A percentile compares a stretch with the other conserved stretches of the same genome.
Conservation (phyloP, 441 rosid genomes). For the Francoa sonchifolia region DNA sequence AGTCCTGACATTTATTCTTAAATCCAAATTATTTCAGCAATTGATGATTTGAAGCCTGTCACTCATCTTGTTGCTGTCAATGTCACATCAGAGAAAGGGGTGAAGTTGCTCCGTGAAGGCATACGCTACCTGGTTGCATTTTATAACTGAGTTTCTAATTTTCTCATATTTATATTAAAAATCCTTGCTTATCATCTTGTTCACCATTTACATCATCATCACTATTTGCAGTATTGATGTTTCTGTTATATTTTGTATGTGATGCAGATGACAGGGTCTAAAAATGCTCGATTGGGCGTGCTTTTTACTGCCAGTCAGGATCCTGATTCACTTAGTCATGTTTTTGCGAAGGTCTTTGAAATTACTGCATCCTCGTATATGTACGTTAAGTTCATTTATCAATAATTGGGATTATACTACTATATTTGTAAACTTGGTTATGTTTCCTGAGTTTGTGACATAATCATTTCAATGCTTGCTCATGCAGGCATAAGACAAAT, state of each 20-base stretch:
- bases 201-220: neutral
- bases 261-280: conserved; percentile 69
- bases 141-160: conserved; percentile 8
- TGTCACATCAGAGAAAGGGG: conserved; percentile 60
- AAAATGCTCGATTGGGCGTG: conserved; percentile 74
- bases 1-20: conserved; percentile 14
- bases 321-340: conserved; percentile 40
- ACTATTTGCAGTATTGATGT: conserved; percentile 8
- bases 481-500: conserved; percentile 64
- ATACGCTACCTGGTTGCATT: conserved; percentile 65
- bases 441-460: neutral
- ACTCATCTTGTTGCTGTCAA: conserved; percentile 89
- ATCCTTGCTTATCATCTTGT: conserved; percentile 6
- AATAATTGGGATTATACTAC: no score
- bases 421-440: no score
- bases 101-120: conserved; percentile 83
- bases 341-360: conserved; percentile 59
- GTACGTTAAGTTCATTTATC: conserved; percentile 43
- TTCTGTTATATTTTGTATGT: conserved; percentile 16
- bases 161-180: no score
- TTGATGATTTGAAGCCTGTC: conserved; percentile 80
- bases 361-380: conserved; percentile 58
- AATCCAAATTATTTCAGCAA: conserved; percentile 36
- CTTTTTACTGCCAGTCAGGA: conserved; percentile 49
- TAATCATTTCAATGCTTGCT: conserved; percentile 14